phyloP scores from a whole-genome alignment of 345 rosid species.

The Rhizophora mangle region DNA sequence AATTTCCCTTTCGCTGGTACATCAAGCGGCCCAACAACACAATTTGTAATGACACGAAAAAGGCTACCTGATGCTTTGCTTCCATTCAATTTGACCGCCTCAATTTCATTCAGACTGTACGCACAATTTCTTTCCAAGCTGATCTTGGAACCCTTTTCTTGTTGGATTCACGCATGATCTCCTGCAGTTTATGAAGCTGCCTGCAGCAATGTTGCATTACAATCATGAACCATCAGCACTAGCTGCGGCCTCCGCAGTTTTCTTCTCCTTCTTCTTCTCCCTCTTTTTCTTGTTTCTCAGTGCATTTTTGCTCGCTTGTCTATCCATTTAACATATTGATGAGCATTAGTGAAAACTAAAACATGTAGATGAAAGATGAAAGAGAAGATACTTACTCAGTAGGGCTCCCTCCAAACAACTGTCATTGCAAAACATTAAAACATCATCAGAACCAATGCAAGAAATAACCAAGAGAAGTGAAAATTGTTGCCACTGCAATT shows the following conservation, averaged over 20 bases:
- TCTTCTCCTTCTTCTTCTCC: constrained; percentile 78
- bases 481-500: not conserved
- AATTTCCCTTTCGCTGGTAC: no score
- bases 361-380: not conserved
- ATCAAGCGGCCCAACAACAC: no score
- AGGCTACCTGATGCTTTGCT: no score
- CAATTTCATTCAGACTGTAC: no score
- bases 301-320: constrained; percentile 88
- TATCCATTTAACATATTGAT: constrained; percentile 13
- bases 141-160: not conserved
- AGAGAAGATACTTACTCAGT: constrained; percentile 54
- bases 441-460: constrained; percentile 26
- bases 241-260: constrained; percentile 45
- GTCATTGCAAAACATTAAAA: constrained; percentile 33
- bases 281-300: constrained; percentile 86
- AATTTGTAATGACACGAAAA: no score
- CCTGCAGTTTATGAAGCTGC: not conserved
- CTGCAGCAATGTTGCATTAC: not conserved
- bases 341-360: constrained; percentile 5
- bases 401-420: constrained; percentile 64
- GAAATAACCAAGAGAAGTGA: not conserved
- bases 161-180: not conserved
- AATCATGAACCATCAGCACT: constrained; percentile 14
- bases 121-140: not conserved
- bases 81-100: not conserved